These are phyloP conservation scores for Argentina anserina DNA, from an alignment of 306 rosid genomes.

Conservation along the genomic window DNA sequence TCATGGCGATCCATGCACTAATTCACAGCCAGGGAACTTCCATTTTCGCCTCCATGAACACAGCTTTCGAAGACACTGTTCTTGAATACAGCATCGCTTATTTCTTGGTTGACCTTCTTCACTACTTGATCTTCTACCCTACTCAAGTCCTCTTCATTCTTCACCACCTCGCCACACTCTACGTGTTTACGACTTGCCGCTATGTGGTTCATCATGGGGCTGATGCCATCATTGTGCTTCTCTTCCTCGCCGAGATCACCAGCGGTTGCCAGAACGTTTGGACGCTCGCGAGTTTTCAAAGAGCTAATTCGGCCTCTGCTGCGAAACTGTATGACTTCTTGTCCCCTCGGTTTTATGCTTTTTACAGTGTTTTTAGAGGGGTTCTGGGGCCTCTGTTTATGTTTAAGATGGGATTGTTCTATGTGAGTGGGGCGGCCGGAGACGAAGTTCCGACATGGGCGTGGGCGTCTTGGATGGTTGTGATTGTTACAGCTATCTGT, in stretches of 20 bases:
- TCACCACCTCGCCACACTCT: conserved; percentile 49
- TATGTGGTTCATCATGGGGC: conserved; percentile 41
- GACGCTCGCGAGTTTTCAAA: conserved; percentile 29
- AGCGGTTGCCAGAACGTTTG: conserved; percentile 51
- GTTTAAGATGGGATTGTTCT: conserved; percentile 37
- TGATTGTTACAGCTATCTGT: conserved; percentile 31
- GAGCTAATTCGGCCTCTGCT: conserved; percentile 19
- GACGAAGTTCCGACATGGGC: conserved; percentile 42
- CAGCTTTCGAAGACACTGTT: conserved; percentile 19
- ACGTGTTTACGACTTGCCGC: conserved; percentile 37
- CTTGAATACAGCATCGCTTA: conserved; percentile 46
- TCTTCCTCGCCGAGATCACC: conserved; percentile 43
- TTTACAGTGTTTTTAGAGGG: conserved; percentile 39
- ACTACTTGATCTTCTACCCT: conserved; percentile 37
- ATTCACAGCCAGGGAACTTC: not conserved
- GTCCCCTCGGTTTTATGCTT: conserved; percentile 36
- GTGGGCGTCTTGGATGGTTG: conserved; percentile 54
- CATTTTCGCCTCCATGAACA: conserved; percentile 38
- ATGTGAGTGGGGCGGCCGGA: conserved; percentile 25
- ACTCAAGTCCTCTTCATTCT: conserved; percentile 33
- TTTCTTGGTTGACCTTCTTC: conserved; percentile 44
- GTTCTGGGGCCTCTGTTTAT: conserved; percentile 37
- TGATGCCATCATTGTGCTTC: conserved; percentile 33
- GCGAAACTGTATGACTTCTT: conserved; percentile 28
- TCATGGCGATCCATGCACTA: conserved; percentile 32